Evolutionary conservation across 2,329 filamentous ascomycete genomes (phyloP), one percentile per base, ranked within the genome.

Genomic region (Nectriaceae sp.): DNA sequence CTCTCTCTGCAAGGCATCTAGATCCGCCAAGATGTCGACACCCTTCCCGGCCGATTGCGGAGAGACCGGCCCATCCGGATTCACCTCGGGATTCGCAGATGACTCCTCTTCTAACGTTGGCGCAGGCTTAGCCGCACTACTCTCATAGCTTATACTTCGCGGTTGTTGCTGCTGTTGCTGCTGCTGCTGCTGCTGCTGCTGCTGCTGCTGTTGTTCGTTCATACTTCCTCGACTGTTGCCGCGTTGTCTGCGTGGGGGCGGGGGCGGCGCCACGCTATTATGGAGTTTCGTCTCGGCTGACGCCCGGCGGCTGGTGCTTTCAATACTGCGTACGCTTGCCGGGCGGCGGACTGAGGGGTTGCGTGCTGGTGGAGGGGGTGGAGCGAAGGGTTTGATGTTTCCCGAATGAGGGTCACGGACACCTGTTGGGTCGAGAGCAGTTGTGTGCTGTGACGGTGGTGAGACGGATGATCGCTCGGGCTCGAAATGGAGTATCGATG

Each of bases 1-100:
- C 62, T 93, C 89, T 62, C 80, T 79, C 68, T 90, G 88, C 53
- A 93, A 69, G 19, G 84, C 83, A 40, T 82, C 80, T 46, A 93
- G 69, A 64, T 92, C 87, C 1, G 87, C 87, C 56, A 93, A 68
- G 50, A 92, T 89, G 61, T 88, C 81, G 36, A 71, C 55, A 47
- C 73, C 64, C 62, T 74, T 63, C 57, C 69, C 65, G 47, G 55
- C 49, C 20, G 48, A 46, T 39, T 54, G 50, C 37, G 50, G 57
- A 49, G 56, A 55, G 6, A 18, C 19, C 18, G 20, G 6, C 11
- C 37, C 37, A 20, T 39, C 37, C n/a, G 5, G 5, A n/a, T 42
- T 47, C 35, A 49, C 49, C 36, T 50, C 56, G 16, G 46, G 44
- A 19, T 47, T 50, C n/a, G 40, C 39, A 16, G 41, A 36, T 44